Conservation (phyloP, 257 asterid genomes). For the Verbena officinalis region DNA sequence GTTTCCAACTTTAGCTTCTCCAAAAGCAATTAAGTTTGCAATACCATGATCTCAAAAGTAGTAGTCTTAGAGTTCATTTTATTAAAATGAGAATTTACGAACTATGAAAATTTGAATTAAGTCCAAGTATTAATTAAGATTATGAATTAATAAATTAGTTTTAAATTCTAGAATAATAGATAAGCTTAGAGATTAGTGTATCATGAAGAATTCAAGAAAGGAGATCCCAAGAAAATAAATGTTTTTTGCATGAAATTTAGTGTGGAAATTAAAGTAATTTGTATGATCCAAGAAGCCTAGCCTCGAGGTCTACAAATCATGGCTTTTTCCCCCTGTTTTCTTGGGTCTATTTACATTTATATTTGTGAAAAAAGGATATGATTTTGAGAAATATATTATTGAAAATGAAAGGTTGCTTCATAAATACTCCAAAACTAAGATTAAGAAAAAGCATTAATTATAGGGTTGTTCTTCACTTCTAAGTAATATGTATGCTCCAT, state of each 20-base stretch:
- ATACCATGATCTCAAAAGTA: no score
- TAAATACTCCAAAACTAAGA: constrained; percentile 19
- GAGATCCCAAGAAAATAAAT: constrained; percentile 39
- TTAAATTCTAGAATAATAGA: neutral
- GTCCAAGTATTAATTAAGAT: neutral
- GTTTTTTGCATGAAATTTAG: constrained; percentile 26
- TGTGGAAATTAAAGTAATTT: constrained; percentile 27
- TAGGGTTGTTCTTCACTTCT: constrained; percentile 16
- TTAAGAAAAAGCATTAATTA: constrained; percentile 4
- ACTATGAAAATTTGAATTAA: neutral
- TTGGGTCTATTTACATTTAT: neutral
- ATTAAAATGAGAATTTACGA: no score
- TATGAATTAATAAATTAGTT: neutral
- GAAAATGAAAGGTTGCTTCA: constrained; percentile 26
- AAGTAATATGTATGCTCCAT: constrained; percentile 18
- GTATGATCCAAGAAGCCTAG: constrained; percentile 45
- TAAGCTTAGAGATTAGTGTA: neutral
- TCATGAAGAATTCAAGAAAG: constrained; percentile 18
- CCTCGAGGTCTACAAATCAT: constrained; percentile 29
- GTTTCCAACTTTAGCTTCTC: no score
- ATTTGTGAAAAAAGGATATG: neutral
- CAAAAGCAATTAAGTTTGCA: no score
- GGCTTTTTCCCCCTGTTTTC: neutral
- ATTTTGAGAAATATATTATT: neutral
- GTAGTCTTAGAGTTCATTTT: no score